Base-by-base conservation (phyloP, 2,329 filamentous ascomycete species). In the Fusarium neocosmosporiellum region DNA sequence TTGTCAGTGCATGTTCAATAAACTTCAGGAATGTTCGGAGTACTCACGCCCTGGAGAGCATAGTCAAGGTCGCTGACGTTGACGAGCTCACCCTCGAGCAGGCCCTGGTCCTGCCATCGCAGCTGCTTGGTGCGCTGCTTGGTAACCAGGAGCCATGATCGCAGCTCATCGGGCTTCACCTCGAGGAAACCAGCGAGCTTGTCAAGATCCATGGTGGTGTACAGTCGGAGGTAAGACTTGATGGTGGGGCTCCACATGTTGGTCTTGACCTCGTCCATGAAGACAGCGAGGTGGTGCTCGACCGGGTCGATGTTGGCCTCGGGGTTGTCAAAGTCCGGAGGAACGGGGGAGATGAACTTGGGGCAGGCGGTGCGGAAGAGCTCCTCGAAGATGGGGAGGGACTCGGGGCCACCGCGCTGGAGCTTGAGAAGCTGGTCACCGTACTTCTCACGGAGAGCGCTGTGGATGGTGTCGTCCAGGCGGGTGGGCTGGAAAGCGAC, bases 241-340 rank as follows among this genome's bases (percentile, higher is more conserved):
- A 99, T 93, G 53, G 95, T 98, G 50, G 96, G 96, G 83, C 94
- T 96, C 91, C 91, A 97, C 90, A 99, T 96, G 86, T 97, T 98
- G 86, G 94, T 98, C 91, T 97, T 98, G 84, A 99, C 96, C 88
- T 99, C 96, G 78, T 98, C 95, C 96, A 99, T 98, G 89, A 99
- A 99, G 86, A 99, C 93, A 79, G 93, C 89, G 74, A 98, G 91
- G 86, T 99, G 96, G 88, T 99, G 96, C 87, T 99, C 96, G 75
- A 98, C 91, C 48, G 96, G 96, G 86, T 99, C 96, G 79, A 98
- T 89, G 88, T 99, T 99, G 85, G 95, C 86, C 84, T 95, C 92
- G 72, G 96, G 95, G 89, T 97, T 96, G 82, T 98, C 96, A 84
- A 99, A 99, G 86, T 99, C 95, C 61, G 96, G 96, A 66, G 95